Base-by-base conservation (phyloP, 2,329 filamentous ascomycete species). In the Botrytis elliptica region DNA sequence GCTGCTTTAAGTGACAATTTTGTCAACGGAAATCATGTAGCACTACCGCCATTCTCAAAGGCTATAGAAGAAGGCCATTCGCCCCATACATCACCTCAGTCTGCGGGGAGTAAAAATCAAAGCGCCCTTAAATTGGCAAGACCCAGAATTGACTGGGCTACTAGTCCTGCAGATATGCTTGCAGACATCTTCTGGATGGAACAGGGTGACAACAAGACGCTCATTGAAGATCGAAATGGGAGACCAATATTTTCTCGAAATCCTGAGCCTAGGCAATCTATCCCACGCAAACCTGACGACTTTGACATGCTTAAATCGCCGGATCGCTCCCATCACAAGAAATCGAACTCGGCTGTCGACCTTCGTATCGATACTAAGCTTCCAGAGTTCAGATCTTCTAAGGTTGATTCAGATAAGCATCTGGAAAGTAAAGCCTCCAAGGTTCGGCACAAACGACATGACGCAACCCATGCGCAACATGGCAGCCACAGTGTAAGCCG, bases 151-250 rank as follows among this genome's bases (percentile, higher is more conserved):
- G 94, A 97, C 79, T 98, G 96, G 96, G 87, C 89, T 57, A 89
- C 95, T 29, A 89, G 92, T 63, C 93, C 95, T 0, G 91, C 93
- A 73, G 95, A 98, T 81, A 87, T 98, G 82, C 85, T 98, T 65
- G 95, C 95, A 7, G 96, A 99, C 84, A 87, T 92, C 1, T 93
- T 95, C 79, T 99, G 96, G 96, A 84, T 97, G 36, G 94, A 98
- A 81, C 90, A 95, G 79, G 89, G 88, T 46, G 86, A 91, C 74
- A 94, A 98, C 82, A 97, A 95, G 81, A 87, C 87, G 70, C 85
- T 94, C 42, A 91, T 97, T 60, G 93, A 97, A 80, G 92, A 97
- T 82, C 89, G 90, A 22, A 85, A 93, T 78, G 94, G 94, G 79
- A 87, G 88, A 66, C 91, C 88, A 73, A 89, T 98, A 22, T 97